phyloP scores from a whole-genome alignment of 176 grass and related monocot species.

The Bromus sterilis region DNA sequence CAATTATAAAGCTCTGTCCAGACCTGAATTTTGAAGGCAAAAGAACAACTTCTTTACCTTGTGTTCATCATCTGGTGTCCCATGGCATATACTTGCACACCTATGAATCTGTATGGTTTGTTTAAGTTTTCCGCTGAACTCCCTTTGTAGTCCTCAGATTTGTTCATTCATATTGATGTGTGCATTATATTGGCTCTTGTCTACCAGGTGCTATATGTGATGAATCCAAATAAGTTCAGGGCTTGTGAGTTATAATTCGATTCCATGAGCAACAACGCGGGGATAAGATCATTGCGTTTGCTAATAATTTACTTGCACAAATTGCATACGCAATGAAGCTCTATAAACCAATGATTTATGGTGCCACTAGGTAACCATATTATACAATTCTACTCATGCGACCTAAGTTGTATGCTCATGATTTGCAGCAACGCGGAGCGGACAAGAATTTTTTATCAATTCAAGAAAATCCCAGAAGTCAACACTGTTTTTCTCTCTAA shows the following conservation, averaged over 20 bases:
- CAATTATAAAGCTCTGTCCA: too few species aligned
- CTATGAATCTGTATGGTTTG: too few species aligned
- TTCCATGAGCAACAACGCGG: conserved; percentile 84
- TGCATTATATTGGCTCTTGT: too few species aligned
- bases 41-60: too few species aligned
- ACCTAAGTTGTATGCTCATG: conserved; percentile 1
- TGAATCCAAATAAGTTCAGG: too few species aligned
- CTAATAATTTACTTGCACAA: conserved; percentile 91
- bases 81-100: too few species aligned
- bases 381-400: not conserved
- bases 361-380: conserved; percentile 66
- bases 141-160: too few species aligned
- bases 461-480: conserved; percentile 77
- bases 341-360: conserved; percentile 90
- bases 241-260: conserved; percentile 84
- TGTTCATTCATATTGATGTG: too few species aligned
- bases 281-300: conserved; percentile 93
- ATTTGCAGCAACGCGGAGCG: conserved; percentile 76
- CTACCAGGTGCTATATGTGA: too few species aligned
- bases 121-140: too few species aligned
- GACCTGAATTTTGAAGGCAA: too few species aligned
- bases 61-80: too few species aligned
- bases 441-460: conserved; percentile 82
- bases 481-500: conserved; percentile 95
- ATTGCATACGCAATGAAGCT: conserved; percentile 90